A percentile compares a stretch with the other conserved stretches of the same genome.
phyloP scores from a whole-genome alignment of 805 yeast species.

The Teunomyces cretensis region DNA sequence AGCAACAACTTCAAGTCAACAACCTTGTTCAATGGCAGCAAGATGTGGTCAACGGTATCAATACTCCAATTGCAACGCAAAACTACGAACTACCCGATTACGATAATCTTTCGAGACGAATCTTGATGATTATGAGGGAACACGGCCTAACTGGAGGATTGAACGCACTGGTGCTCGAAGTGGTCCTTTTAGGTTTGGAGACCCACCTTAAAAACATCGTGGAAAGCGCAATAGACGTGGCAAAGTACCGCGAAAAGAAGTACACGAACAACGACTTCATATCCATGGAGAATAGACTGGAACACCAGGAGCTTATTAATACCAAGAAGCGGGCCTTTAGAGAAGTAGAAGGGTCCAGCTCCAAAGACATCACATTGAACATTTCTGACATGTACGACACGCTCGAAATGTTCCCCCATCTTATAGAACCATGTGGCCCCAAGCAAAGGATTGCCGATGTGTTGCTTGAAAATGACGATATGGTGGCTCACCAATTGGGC shows the following conservation, averaged over 20 bases:
- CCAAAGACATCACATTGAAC: conserved; percentile 44
- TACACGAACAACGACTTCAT: conserved; percentile 38
- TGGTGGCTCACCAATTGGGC: conserved; percentile 13
- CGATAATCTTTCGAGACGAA: conserved; percentile 62
- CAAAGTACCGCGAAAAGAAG: conserved; percentile 56
- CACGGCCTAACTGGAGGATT: conserved; percentile 83
- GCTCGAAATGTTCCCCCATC: conserved; percentile 60
- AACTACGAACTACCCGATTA: conserved; percentile 80
- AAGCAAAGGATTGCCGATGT: conserved; percentile 48
- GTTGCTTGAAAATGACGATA: conserved; percentile 14
- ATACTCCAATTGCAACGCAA: conserved; percentile 77
- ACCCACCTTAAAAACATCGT: conserved; percentile 71
- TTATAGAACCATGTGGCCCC: conserved; percentile 69
- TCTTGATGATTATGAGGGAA: conserved; percentile 84
- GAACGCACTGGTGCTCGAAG: conserved; percentile 75
- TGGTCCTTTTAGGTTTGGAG: conserved; percentile 79
- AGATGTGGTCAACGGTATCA: conserved; percentile 83
- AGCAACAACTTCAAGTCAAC: conserved; percentile 43
- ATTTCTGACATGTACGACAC: conserved; percentile 70
- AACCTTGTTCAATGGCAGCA: conserved; percentile 84
- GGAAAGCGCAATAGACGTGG: conserved; percentile 72
- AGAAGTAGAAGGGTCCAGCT: conserved; percentile 10
- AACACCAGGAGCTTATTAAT: conserved; percentile 13
- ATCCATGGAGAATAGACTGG: conserved; percentile 15
- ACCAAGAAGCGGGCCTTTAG: conserved; percentile 20